Percentiles rank a stretch among this genome's conserved stretches.
These are phyloP conservation scores for Kwoniella botswanensis DNA, from an alignment of 768 basidiomycete species.

Conservation along the genomic window DNA sequence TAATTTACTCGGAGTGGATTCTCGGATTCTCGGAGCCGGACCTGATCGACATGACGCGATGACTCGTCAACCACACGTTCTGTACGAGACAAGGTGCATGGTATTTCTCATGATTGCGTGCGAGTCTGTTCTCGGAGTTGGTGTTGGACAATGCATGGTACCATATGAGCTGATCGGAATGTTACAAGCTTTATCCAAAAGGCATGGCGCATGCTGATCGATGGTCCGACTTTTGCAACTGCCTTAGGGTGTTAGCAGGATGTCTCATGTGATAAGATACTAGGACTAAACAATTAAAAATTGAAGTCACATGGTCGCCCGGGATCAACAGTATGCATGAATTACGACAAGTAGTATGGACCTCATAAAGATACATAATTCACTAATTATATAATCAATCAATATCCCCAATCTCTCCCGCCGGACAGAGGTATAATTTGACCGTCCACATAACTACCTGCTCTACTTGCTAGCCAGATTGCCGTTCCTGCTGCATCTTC, in stretches of 20 bases:
- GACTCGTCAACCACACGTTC: background rate
- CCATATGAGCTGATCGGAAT: background rate
- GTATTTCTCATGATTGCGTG: background rate
- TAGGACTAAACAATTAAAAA: too few relatives aligned
- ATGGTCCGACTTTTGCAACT: too few relatives aligned
- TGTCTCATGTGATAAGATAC: too few relatives aligned
- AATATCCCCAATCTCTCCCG: conserved; percentile 20
- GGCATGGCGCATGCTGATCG: too few relatives aligned
- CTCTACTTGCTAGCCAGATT: conserved; percentile 34
- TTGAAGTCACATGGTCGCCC: too few relatives aligned
- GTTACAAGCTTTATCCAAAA: too few relatives aligned
- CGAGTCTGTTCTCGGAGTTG: background rate
- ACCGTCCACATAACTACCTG: conserved; percentile 35
- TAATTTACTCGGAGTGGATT: background rate
- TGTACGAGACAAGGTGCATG: background rate
- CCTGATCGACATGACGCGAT: conserved; percentile 13
- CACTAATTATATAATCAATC: background rate
- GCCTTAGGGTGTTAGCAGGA: too few relatives aligned
- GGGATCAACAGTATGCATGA: too few relatives aligned
- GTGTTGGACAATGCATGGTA: background rate
- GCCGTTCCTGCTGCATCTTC: conserved; percentile 33
- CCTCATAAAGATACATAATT: too few relatives aligned
- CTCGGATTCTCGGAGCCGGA: conserved; percentile 13
- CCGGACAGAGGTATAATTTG: conserved; percentile 25
- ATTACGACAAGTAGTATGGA: too few relatives aligned